Percentiles rank a stretch among this genome's conserved stretches.
These are phyloP conservation scores for Eucalyptus urophylla DNA, from an alignment of 345 rosid species.

Conservation along the genomic window DNA sequence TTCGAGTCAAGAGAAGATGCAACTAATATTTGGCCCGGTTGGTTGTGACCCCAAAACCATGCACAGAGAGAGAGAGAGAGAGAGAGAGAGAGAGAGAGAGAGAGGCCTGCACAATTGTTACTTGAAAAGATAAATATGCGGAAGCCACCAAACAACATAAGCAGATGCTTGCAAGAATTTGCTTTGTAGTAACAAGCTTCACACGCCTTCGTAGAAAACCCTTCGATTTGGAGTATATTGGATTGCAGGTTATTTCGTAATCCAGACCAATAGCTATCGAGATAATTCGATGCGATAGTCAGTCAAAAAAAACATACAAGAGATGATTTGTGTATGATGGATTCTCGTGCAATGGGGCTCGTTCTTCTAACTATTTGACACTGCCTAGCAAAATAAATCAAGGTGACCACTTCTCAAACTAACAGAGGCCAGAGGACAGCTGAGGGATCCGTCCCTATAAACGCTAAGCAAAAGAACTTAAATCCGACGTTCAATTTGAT, in stretches of 20 bases:
- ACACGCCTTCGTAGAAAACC: neutral
- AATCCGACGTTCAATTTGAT: neutral
- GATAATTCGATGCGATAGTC: neutral
- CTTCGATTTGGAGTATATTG: neutral
- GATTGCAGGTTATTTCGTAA: neutral
- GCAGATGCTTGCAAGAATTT: neutral
- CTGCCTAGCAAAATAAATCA: neutral
- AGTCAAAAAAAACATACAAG: neutral
- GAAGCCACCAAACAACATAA: neutral
- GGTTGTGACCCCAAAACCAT: conserved; percentile 27
- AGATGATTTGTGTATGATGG: neutral
- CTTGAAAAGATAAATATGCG: neutral
- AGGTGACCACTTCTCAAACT: neutral
- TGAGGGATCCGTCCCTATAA: neutral
- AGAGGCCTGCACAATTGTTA: neutral
- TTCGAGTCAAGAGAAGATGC: conserved; percentile 50
- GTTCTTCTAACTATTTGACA: neutral
- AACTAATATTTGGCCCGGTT: conserved; percentile 45
- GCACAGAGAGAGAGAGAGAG: neutral
- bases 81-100: neutral
- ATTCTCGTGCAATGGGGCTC: neutral
- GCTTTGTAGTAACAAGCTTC: neutral
- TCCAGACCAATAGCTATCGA: neutral
- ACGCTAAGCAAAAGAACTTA: neutral
- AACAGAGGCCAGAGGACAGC: neutral